Percentiles rank a stretch among this genome's conserved stretches.
These are phyloP conservation scores for Annona cherimola DNA, from an alignment of 164 flowering plant species.

Conservation along the genomic window DNA sequence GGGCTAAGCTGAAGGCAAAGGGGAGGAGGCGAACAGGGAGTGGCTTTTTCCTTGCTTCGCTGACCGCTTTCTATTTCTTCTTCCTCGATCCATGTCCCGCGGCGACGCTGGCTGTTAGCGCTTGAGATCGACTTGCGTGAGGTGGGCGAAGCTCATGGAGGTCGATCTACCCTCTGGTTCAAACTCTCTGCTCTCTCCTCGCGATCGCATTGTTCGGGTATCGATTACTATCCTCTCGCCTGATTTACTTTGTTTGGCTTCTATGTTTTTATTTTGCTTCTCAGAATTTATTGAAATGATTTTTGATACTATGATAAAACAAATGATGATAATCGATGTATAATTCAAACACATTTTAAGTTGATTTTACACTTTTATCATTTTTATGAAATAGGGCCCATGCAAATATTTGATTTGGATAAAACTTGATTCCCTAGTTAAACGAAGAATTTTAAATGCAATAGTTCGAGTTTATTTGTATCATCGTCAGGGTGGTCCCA, in stretches of 20 bases:
- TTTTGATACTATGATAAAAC: no score
- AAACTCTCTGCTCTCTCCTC: constrained; percentile 14
- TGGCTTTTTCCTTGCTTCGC: neutral
- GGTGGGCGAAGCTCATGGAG: constrained; percentile 48
- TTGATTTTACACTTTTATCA: neutral
- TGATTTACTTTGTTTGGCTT: neutral
- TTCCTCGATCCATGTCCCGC: neutral
- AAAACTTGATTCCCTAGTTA: no score
- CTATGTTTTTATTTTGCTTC: neutral
- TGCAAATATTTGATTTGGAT: no score
- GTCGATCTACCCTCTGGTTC: constrained; percentile 29
- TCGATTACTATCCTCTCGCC: neutral
- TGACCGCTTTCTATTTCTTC: neutral
- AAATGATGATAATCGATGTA: neutral
- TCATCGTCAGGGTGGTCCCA: neutral
- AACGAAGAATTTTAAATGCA: neutral
- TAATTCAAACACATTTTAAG: neutral
- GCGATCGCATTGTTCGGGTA: constrained; percentile 2
- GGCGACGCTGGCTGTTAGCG: constrained; percentile 42
- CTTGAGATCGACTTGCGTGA: constrained; percentile 37
- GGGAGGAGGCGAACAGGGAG: no score
- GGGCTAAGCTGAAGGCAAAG: no score
- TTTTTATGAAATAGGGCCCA: no score
- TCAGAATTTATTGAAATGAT: neutral
- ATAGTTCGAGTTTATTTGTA: neutral